Evolutionary conservation across 148 eudicot species (phyloP).

Genomic region (Arctostaphylos glauca): DNA sequence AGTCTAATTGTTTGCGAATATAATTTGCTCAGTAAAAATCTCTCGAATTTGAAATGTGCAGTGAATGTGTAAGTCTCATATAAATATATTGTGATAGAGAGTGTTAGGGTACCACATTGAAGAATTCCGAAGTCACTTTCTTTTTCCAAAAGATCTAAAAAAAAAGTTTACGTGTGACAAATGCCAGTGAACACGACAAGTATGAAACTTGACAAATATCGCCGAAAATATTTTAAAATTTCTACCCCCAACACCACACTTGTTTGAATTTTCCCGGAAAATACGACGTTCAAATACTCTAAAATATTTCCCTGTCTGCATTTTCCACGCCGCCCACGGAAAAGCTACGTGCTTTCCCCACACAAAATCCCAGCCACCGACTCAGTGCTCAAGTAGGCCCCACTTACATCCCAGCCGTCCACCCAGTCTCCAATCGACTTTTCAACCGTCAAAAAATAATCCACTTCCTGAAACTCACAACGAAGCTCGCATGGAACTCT

Average conservation of each 20-base stretch:
- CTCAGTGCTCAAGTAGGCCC: background rate
- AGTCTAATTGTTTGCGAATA: no score
- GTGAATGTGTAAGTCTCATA: no score
- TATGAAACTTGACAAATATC: background rate
- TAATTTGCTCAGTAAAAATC: no score
- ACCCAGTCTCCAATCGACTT: slow-evolving; percentile 17
- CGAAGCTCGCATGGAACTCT: slow-evolving; percentile 59
- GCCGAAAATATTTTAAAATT: background rate
- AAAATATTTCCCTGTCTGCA: background rate
- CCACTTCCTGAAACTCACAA: slow-evolving; percentile 30
- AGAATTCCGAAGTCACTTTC: no score
- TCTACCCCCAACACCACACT: background rate
- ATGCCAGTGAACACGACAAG: no score
- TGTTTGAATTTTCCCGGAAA: background rate
- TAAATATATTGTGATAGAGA: no score
- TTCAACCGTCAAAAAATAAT: slow-evolving; percentile 33
- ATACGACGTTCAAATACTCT: no score
- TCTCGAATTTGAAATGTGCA: no score
- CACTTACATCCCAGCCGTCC: slow-evolving; percentile 4
- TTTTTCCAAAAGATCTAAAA: no score
- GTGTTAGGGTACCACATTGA: no score
- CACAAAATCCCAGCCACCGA: slow-evolving; percentile 18
- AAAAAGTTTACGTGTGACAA: no score
- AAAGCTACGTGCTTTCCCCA: background rate
- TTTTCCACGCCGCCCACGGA: background rate